A percentile compares a stretch with the other conserved stretches of the same genome.
Evolutionary conservation across 208 protist species (phyloP).

Genomic region (Vickermania spadyakhi): DNA sequence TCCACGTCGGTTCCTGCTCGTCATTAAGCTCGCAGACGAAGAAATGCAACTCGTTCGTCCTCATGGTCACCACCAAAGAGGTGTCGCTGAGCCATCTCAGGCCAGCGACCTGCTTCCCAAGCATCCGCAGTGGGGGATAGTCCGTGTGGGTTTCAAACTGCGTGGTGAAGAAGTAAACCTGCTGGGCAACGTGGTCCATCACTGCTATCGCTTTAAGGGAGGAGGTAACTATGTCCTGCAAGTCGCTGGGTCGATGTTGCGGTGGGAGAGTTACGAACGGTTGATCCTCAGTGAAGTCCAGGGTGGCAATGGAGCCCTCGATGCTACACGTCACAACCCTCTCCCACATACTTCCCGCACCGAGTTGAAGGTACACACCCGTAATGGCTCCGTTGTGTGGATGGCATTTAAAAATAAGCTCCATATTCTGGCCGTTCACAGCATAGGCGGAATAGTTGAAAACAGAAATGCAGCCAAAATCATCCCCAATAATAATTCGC

Average conservation of each 20-base stretch:
- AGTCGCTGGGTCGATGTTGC: background rate
- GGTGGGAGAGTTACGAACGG: background rate
- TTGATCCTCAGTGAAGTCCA: slow-evolving; percentile 20
- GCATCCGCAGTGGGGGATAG: background rate
- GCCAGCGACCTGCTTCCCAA: background rate
- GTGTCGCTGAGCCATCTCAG: background rate
- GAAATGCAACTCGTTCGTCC: background rate
- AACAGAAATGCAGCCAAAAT: slow-evolving; percentile 36
- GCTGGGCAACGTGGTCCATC: background rate
- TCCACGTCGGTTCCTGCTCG: background rate
- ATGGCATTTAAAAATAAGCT: slow-evolving; percentile 12
- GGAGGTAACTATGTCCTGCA: background rate
- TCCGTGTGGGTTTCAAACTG: background rate
- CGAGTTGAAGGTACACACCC: slow-evolving; percentile 42
- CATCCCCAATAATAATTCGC: slow-evolving; percentile 38
- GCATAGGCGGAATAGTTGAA: slow-evolving; percentile 62
- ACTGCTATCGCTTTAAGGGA: background rate
- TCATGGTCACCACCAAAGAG: background rate
- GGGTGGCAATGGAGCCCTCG: slow-evolving; percentile 26
- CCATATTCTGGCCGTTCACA: slow-evolving; percentile 5
- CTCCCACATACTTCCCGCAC: slow-evolving; percentile 33
- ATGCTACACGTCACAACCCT: slow-evolving; percentile 25
- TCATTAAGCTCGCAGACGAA: background rate
- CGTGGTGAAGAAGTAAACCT: background rate
- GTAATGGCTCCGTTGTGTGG: slow-evolving; percentile 34